Percentiles rank a stretch among this genome's conserved stretches.
These are phyloP conservation scores for Aaosphaeria pasadenensis DNA, from an alignment of 2,329 filamentous ascomycete genomes.

Conservation along the genomic window DNA sequence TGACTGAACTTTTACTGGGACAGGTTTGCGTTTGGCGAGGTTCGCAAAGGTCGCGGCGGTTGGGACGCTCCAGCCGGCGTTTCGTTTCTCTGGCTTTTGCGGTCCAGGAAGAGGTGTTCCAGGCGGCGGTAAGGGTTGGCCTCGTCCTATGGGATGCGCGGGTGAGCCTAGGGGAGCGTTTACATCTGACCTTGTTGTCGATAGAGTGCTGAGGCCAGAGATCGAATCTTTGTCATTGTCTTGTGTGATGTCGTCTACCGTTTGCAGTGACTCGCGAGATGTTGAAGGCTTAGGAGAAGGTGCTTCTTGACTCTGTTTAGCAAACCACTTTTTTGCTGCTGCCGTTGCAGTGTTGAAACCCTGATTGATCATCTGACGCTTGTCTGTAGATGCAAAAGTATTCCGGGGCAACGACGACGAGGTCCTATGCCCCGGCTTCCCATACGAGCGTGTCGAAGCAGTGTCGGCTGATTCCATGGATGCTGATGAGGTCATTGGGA, in stretches of 20 bases:
- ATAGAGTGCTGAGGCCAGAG: neutral
- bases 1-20: slow-evolving; percentile 33
- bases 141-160: slow-evolving; percentile 75
- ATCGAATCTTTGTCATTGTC: neutral
- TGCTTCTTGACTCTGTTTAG: slow-evolving; percentile 39
- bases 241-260: neutral
- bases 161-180: slow-evolving; percentile 20
- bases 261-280: neutral
- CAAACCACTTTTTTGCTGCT: slow-evolving; percentile 61
- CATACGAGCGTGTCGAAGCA: slow-evolving; percentile 1
- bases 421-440: neutral
- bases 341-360: slow-evolving; percentile 49
- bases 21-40: slow-evolving; percentile 63
- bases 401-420: slow-evolving; percentile 7
- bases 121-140: slow-evolving; percentile 76
- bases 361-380: slow-evolving; percentile 27
- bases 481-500: slow-evolving; percentile 1
- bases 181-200: slow-evolving; percentile 11
- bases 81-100: slow-evolving; percentile 56
- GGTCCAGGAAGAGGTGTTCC: slow-evolving; percentile 74
- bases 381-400: slow-evolving; percentile 3
- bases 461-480: slow-evolving; percentile 1
- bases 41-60: slow-evolving; percentile 32
- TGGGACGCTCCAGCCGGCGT: slow-evolving; percentile 48
- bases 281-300: slow-evolving; percentile 1